These are phyloP conservation scores for Tetradesmus lagerheimii DNA, from an alignment of 139 green algal species.

Conservation along the genomic window DNA sequence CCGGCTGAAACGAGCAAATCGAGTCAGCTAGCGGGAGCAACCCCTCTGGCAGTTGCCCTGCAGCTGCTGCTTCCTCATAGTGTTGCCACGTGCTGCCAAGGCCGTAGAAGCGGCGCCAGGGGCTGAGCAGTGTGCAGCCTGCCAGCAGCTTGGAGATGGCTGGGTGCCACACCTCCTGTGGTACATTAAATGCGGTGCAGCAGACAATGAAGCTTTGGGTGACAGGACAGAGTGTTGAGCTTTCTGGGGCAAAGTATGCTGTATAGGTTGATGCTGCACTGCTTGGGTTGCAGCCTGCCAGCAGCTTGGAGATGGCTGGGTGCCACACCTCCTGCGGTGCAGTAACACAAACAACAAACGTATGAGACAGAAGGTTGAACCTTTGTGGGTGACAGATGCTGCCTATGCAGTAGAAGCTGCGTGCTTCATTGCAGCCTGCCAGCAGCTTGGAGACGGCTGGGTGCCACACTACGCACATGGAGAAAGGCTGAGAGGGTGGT, in stretches of 20 bases:
- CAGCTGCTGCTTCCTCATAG: constrained; percentile 13
- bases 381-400: too few species aligned
- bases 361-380: too few species aligned
- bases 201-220: background rate
- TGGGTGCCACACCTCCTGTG: constrained; percentile 35
- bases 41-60: background rate
- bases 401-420: too few species aligned
- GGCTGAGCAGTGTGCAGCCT: background rate
- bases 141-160: background rate
- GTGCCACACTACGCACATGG: too few species aligned
- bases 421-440: background rate
- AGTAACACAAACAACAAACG: too few species aligned
- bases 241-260: too few species aligned
- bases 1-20: constrained; percentile 15
- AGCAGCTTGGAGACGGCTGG: background rate
- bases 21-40: constrained; percentile 23
- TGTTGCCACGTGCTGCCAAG: constrained; percentile 24
- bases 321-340: constrained; percentile 4
- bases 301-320: background rate
- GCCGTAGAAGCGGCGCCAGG: constrained; percentile 15
- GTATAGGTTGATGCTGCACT: background rate
- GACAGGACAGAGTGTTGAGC: too few species aligned
- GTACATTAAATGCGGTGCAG: background rate
- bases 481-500: too few species aligned
- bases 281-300: background rate